Evolutionary conservation across 768 basidiomycete species (phyloP).

Genomic region (Lactarius sanguifluus): DNA sequence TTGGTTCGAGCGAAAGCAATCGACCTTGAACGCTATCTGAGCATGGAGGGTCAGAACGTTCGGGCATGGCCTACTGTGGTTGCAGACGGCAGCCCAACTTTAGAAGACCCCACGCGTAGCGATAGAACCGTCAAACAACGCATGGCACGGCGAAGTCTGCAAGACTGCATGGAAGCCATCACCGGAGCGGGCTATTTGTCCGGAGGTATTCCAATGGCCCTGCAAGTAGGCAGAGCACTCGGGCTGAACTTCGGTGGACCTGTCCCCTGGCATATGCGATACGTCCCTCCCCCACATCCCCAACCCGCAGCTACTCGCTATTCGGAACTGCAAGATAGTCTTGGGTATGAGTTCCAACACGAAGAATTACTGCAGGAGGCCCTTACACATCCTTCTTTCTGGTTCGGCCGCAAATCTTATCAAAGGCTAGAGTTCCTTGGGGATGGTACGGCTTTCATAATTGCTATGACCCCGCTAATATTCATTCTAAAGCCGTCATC

Average conservation of each 20-base stretch:
- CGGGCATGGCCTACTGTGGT: constrained; percentile 59
- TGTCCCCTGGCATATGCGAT: constrained; percentile 66
- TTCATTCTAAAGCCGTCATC: constrained; percentile 52
- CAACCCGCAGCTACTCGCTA: constrained; percentile 50
- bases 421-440: constrained; percentile 88
- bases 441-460: constrained; percentile 58
- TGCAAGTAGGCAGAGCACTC: constrained; percentile 62
- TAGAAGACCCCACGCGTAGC: constrained; percentile 30
- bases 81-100: constrained; percentile 40
- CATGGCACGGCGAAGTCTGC: constrained; percentile 68
- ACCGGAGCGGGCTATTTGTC: constrained; percentile 74
- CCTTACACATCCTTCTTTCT: constrained; percentile 82
- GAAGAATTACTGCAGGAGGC: constrained; percentile 71
- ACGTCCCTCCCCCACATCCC: constrained; percentile 37
- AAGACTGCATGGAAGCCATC: constrained; percentile 87
- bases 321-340: constrained; percentile 51
- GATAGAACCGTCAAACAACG: constrained; percentile 43
- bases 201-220: constrained; percentile 69
- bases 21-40: constrained; percentile 62
- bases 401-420: constrained; percentile 60
- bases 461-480: constrained; percentile 7
- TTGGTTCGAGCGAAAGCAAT: constrained; percentile 63
- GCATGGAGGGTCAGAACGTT: constrained; percentile 53
- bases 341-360: constrained; percentile 70
- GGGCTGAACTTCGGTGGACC: constrained; percentile 73